Percentiles rank a stretch among this genome's conserved stretches.
phyloP scores from a whole-genome alignment of 495 filamentous ascomycete genomes.

The Podospora bellae-mahoneyi region DNA sequence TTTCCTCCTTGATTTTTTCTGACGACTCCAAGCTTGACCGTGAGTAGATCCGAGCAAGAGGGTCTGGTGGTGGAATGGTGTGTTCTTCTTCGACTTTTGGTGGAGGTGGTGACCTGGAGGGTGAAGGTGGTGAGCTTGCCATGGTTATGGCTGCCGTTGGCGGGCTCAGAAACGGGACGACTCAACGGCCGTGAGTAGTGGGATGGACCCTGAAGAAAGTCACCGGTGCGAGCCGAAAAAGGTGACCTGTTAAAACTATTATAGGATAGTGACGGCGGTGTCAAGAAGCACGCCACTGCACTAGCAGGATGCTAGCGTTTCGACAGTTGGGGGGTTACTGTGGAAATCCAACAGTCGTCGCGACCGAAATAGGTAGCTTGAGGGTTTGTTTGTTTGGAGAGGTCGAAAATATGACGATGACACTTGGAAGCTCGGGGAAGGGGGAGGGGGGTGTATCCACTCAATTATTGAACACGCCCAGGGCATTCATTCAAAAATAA shows the following conservation, averaged over 20 bases:
- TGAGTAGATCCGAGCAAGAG: conserved; percentile 10
- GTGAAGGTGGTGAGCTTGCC: conserved; percentile 6
- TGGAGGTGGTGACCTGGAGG: neutral
- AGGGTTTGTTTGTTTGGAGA: neutral
- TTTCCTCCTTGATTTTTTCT: conserved; percentile 16
- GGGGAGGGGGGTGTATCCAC: neutral
- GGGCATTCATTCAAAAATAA: neutral
- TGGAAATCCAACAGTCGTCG: neutral
- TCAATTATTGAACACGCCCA: neutral
- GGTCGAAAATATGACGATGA: neutral
- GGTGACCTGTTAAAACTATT: neutral
- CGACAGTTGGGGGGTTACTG: neutral
- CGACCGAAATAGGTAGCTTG: neutral
- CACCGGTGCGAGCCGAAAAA: neutral
- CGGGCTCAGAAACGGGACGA: neutral
- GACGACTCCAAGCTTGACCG: conserved; percentile 9
- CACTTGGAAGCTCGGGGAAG: neutral
- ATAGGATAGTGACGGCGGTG: neutral
- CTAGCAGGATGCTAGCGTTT: neutral
- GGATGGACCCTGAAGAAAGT: neutral
- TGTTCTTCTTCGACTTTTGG: neutral
- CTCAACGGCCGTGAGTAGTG: neutral
- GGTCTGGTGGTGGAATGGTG: conserved; percentile 6
- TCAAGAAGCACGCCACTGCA: conserved; percentile 6
- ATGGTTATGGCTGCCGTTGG: neutral